Evolutionary conservation across 2,329 filamentous ascomycete species (phyloP).

Genomic region (Sphaerulina vaccinii): DNA sequence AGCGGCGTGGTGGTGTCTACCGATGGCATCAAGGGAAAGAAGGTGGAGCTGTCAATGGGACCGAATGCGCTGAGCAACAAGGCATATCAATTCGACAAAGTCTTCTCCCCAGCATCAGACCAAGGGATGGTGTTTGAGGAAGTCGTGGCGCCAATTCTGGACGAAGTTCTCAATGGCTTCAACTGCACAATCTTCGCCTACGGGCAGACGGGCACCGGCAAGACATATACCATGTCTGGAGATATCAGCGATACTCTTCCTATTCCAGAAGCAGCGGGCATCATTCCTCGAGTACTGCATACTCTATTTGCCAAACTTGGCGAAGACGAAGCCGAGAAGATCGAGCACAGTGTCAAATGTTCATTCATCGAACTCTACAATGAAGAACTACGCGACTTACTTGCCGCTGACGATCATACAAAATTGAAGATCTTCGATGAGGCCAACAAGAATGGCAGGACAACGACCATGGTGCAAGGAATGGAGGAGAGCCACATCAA

Average conservation of each 20-base stretch:
- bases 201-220: slow-evolving; percentile 95
- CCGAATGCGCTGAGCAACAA: slow-evolving; percentile 92
- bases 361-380: slow-evolving; percentile 99
- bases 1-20: slow-evolving; percentile 88
- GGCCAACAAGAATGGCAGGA: slow-evolving; percentile 77
- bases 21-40: slow-evolving; percentile 81
- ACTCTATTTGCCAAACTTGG: slow-evolving; percentile 84
- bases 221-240: slow-evolving; percentile 99
- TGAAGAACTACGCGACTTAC: slow-evolving; percentile 87
- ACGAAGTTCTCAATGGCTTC: slow-evolving; percentile 91
- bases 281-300: slow-evolving; percentile 88
- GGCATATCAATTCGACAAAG: slow-evolving; percentile 93
- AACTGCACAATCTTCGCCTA: slow-evolving; percentile 99
- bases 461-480: slow-evolving; percentile 85
- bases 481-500: slow-evolving; percentile 97
- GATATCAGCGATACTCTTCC: slow-evolving; percentile 92
- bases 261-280: slow-evolving; percentile 86
- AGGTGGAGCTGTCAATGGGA: slow-evolving; percentile 86
- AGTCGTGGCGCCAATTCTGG: slow-evolving; percentile 86
- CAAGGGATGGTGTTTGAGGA: slow-evolving; percentile 94
- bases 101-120: slow-evolving; percentile 92
- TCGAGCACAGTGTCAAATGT: slow-evolving; percentile 89
- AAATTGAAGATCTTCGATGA: slow-evolving; percentile 98
- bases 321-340: slow-evolving; percentile 58
- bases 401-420: slow-evolving; percentile 73